Percentiles rank a stretch among this genome's conserved stretches.
Evolutionary conservation across 495 filamentous ascomycete species (phyloP).

Genomic region (Penicillium cosmopolitanum): DNA sequence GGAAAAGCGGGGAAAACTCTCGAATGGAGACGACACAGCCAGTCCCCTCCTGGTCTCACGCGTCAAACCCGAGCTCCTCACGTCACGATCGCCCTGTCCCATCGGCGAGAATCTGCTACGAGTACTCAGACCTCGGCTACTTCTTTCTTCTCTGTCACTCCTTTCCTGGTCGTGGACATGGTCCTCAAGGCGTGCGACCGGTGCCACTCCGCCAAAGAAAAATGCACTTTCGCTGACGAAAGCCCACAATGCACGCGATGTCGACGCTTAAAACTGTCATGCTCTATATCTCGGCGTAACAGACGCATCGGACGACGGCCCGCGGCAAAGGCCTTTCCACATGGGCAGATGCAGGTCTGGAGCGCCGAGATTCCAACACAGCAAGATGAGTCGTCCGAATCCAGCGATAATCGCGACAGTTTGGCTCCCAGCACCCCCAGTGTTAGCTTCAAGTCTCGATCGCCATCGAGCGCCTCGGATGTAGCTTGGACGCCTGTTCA

Average conservation of each 20-base stretch:
- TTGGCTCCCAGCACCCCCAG: slow-evolving; percentile 9
- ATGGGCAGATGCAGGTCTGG: slow-evolving; percentile 27
- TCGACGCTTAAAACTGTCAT: slow-evolving; percentile 29
- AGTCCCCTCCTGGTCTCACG: slow-evolving; percentile 7
- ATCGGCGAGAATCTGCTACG: not conserved
- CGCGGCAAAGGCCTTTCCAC: slow-evolving; percentile 21
- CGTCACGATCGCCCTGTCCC: not conserved
- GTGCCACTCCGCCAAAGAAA: slow-evolving; percentile 31
- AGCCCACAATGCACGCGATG: slow-evolving; percentile 31
- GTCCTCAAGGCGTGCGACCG: slow-evolving; percentile 30
- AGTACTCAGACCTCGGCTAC: not conserved
- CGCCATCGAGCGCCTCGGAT: slow-evolving; percentile 8
- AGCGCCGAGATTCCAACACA: slow-evolving; percentile 18
- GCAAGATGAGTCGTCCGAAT: slow-evolving; percentile 14
- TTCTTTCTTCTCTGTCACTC: slow-evolving; percentile 5
- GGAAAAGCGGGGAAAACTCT: slow-evolving; percentile 9
- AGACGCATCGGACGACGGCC: slow-evolving; percentile 28
- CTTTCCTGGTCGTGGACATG: slow-evolving; percentile 20
- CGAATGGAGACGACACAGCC: slow-evolving; percentile 4
- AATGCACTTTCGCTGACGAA: slow-evolving; percentile 24
- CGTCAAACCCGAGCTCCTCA: slow-evolving; percentile 4
- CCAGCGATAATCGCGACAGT: slow-evolving; percentile 10
- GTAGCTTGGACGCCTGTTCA: slow-evolving; percentile 10
- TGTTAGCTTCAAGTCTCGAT: slow-evolving; percentile 13
- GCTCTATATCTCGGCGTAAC: slow-evolving; percentile 25